These are phyloP conservation scores for Blastobotrys persicus DNA, from an alignment of 1,139 yeast genomes.

Conservation along the genomic window DNA sequence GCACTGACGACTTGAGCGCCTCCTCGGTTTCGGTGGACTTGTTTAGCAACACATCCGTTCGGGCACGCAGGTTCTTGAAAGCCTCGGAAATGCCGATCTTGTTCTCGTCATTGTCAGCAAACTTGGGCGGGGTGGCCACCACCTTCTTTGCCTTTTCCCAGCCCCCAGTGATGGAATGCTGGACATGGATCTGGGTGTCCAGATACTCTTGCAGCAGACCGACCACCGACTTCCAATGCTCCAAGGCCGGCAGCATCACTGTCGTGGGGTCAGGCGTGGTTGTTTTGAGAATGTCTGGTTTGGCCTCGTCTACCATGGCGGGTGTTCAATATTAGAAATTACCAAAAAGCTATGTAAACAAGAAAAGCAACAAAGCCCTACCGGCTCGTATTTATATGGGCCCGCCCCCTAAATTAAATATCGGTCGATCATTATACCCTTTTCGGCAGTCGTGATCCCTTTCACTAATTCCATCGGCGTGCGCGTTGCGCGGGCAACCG, in stretches of 20 bases:
- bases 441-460: no score
- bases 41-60: conserved; percentile 35
- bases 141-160: conserved; percentile 37
- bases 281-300: conserved; percentile 29
- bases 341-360: no score
- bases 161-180: conserved; percentile 31
- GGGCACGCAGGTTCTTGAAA: conserved; percentile 34
- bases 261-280: conserved; percentile 38
- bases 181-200: conserved; percentile 30
- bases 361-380: not conserved
- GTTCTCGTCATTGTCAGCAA: conserved; percentile 22
- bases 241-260: conserved; percentile 37
- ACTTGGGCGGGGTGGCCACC: conserved; percentile 36
- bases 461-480: no score
- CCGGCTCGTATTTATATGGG: not conserved
- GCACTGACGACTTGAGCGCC: conserved; percentile 33
- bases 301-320: conserved; percentile 5
- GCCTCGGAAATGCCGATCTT: conserved; percentile 37
- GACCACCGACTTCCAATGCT: conserved; percentile 39
- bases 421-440: conserved; percentile 2
- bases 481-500: no score
- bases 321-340: no score
- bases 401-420: conserved; percentile 8
- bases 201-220: conserved; percentile 34
- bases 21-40: conserved; percentile 37